A percentile compares a stretch with the other conserved stretches of the same genome.
Conservation (phyloP, 768 basidiomycete species). For the Hirschioporus abietinus region DNA sequence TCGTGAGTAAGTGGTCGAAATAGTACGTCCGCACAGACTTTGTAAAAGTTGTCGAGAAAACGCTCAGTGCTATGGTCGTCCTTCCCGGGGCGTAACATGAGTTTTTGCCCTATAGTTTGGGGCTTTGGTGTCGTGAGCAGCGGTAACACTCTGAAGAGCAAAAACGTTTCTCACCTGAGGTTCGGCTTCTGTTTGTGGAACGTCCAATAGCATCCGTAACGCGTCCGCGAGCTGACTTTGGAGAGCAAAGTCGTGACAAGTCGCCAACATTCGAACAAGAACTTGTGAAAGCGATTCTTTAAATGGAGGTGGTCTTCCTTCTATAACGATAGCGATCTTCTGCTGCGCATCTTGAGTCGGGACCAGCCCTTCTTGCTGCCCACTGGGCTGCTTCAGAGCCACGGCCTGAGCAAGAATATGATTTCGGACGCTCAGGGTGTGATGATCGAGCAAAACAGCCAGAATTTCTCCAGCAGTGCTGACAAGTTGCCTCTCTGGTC, state of each 20-base stretch:
- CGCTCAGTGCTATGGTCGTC: constrained; percentile 84
- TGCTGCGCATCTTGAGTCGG: constrained; percentile 49
- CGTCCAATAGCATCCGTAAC: constrained; percentile 75
- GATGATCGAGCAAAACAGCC: constrained; percentile 83
- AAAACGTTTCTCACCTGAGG: constrained; percentile 12
- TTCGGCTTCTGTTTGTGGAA: constrained; percentile 41
- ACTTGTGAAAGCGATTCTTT: constrained; percentile 66
- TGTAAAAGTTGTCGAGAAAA: constrained; percentile 93
- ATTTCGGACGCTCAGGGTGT: constrained; percentile 77
- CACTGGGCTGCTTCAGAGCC: constrained; percentile 41
- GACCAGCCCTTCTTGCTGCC: neutral
- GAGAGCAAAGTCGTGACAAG: constrained; percentile 77
- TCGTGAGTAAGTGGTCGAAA: constrained; percentile 68
- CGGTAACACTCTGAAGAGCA: constrained; percentile 14
- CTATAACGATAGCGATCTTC: constrained; percentile 54
- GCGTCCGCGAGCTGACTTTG: constrained; percentile 91
- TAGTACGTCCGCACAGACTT: constrained; percentile 68
- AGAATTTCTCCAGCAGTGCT: constrained; percentile 84
- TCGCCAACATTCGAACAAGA: constrained; percentile 71
- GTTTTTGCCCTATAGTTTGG: constrained; percentile 32
- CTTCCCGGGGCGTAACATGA: constrained; percentile 48
- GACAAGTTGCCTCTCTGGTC: constrained; percentile 67
- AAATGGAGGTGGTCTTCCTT: constrained; percentile 17
- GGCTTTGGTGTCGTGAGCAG: constrained; percentile 20
- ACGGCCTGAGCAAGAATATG: constrained; percentile 80